A percentile compares a stretch with the other conserved stretches of the same genome.
phyloP scores from a whole-genome alignment of 2,329 filamentous ascomycete species.

The Hymenoscyphus albidus region DNA sequence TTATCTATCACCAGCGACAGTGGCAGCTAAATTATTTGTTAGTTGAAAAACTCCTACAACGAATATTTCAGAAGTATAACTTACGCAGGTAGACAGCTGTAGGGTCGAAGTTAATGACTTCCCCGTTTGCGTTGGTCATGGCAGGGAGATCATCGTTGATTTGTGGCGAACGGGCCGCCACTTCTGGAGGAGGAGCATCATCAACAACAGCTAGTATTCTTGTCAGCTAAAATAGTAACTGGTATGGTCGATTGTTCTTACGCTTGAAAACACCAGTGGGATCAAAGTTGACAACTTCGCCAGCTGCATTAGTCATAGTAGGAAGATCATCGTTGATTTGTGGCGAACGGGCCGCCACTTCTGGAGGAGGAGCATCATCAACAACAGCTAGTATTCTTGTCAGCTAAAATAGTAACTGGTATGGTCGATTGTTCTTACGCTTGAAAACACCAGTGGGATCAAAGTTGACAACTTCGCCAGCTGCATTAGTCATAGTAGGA shows the following conservation, averaged over 20 bases:
- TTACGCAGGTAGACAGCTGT: constrained; percentile 25
- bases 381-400: background rate
- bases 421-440: constrained; percentile 13
- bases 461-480: constrained; percentile 28
- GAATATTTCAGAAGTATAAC: background rate
- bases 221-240: background rate
- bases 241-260: constrained; percentile 6
- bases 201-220: background rate
- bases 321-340: constrained; percentile 21
- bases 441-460: constrained; percentile 24
- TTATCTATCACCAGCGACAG: background rate
- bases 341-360: background rate
- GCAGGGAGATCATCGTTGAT: constrained; percentile 22
- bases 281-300: constrained; percentile 28
- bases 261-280: constrained; percentile 23
- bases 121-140: constrained; percentile 28
- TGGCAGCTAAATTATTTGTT: background rate
- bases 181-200: background rate
- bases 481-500: constrained; percentile 27
- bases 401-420: background rate
- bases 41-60: background rate
- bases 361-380: background rate
- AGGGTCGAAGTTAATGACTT: constrained; percentile 27
- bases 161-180: background rate
- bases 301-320: constrained; percentile 27